These are phyloP conservation scores for Tilletia walkeri DNA, from an alignment of 1,284 basidiomycete genomes.

Conservation along the genomic window DNA sequence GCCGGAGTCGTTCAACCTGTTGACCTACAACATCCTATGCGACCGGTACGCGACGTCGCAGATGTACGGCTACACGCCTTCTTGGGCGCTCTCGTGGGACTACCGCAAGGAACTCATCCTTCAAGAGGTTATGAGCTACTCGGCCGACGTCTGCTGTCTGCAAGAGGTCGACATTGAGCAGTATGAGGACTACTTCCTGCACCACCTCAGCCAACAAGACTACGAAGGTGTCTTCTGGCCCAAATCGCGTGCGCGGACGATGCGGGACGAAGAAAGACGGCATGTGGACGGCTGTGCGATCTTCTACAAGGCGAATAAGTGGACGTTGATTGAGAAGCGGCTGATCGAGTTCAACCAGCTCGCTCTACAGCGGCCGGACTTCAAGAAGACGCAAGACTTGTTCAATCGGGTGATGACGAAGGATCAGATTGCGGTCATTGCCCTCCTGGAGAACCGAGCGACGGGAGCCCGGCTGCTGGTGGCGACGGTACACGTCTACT, in stretches of 20 bases:
- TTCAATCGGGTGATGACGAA: conserved; percentile 97
- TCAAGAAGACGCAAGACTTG: conserved; percentile 99
- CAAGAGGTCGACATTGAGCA: conserved; percentile 87
- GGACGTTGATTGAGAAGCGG: conserved; percentile 87
- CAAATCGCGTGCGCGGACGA: conserved; percentile 90
- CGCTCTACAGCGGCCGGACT: conserved; percentile 88
- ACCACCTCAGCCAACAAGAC: conserved; percentile 70
- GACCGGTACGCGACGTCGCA: conserved; percentile 84
- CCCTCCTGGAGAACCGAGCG: conserved; percentile 79
- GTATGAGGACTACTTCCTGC: conserved; percentile 89
- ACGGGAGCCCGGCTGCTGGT: conserved; percentile 85
- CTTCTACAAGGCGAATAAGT: conserved; percentile 86
- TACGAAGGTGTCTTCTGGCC: conserved; percentile 92
- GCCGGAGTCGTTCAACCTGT: conserved; percentile 69
- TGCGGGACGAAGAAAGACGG: conserved; percentile 81
- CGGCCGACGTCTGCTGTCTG: conserved; percentile 87
- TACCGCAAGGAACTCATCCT: conserved; percentile 90
- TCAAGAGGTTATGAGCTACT: conserved; percentile 77
- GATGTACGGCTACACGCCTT: conserved; percentile 93
- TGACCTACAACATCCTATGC: conserved; percentile 94
- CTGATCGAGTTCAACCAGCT: conserved; percentile 91
- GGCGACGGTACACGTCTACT: conserved; percentile 87
- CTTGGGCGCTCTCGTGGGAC: conserved; percentile 92
- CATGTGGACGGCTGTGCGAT: conserved; percentile 95
- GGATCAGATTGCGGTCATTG: conserved; percentile 88